Evolutionary conservation across 495 filamentous ascomycete genomes (phyloP).

Genomic region (Aspergillus baeticus): DNA sequence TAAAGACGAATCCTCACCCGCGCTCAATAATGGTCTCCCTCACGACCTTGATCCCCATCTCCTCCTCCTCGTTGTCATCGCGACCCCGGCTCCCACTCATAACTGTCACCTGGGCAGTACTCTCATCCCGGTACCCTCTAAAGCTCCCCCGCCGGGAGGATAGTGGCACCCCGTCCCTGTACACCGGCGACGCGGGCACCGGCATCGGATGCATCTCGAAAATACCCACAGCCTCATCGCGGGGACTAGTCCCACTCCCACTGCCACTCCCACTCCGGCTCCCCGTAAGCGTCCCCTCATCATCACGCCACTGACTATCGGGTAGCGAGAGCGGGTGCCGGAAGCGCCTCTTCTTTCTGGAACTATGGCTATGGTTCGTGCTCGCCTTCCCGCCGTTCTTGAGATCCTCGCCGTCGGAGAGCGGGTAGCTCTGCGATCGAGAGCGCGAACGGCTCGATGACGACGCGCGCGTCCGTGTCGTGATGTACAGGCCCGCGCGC

Average conservation of each 20-base stretch:
- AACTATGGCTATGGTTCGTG: too few relatives aligned
- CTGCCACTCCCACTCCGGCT: background rate
- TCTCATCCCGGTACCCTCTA: too few relatives aligned
- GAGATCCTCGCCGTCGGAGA: conserved; percentile 24
- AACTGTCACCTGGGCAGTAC: background rate
- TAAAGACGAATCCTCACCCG: too few relatives aligned
- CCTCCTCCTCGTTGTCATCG: background rate
- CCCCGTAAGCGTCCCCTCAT: conserved; percentile 26
- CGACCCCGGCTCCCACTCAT: conserved; percentile 1
- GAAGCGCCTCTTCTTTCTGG: conserved; percentile 30
- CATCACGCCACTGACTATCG: conserved; percentile 31
- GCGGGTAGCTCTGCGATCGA: conserved; percentile 26
- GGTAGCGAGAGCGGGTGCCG: conserved; percentile 40
- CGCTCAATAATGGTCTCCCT: conserved; percentile 21
- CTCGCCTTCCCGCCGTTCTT: too few relatives aligned
- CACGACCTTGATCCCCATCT: conserved; percentile 21
- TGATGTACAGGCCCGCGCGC: conserved; percentile 31
- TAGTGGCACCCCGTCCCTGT: too few relatives aligned
- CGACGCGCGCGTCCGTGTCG: conserved; percentile 3
- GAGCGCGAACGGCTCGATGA: background rate
- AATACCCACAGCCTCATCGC: background rate
- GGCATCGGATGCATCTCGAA: background rate
- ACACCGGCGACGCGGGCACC: background rate
- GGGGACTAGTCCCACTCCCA: background rate
- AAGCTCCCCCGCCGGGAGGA: too few relatives aligned